Conservation (phyloP, 1,139 yeast genomes). For the Suhomyces anneliseae region DNA sequence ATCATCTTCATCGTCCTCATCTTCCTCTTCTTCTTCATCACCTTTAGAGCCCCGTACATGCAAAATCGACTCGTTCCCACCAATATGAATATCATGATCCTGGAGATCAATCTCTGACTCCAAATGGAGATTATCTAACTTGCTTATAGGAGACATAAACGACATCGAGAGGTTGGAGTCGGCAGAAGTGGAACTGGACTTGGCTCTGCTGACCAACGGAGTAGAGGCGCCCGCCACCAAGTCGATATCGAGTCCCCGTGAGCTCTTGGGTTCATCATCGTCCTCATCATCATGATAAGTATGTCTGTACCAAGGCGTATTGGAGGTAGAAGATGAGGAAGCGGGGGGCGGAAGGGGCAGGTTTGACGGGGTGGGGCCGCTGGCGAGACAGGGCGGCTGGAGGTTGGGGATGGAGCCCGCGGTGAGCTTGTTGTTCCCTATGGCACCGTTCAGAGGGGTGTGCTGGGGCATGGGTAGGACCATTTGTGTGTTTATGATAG, state of each 20-base stretch:
- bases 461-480: slow-evolving; percentile 6
- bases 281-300: slow-evolving; percentile 18
- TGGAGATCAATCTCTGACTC: slow-evolving; percentile 14
- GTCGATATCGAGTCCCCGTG: slow-evolving; percentile 20
- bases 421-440: slow-evolving; percentile 10
- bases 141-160: slow-evolving; percentile 37
- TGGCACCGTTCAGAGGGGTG: slow-evolving; percentile 1
- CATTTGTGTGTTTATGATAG: slow-evolving; percentile 1
- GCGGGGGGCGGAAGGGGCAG: slow-evolving; percentile 9
- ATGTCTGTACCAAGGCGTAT: slow-evolving; percentile 15
- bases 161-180: slow-evolving; percentile 21
- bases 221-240: slow-evolving; percentile 35
- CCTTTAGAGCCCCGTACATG: neutral
- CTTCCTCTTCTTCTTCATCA: neutral
- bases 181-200: slow-evolving; percentile 7
- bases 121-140: slow-evolving; percentile 17
- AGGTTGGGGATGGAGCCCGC: slow-evolving; percentile 15
- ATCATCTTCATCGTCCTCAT: slow-evolving; percentile 9
- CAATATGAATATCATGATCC: slow-evolving; percentile 2
- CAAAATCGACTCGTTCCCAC: slow-evolving; percentile 2
- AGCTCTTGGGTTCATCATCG: slow-evolving; percentile 16
- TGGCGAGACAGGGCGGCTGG: slow-evolving; percentile 14
- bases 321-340: slow-evolving; percentile 6
- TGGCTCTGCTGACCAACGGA: slow-evolving; percentile 23
- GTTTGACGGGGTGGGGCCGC: neutral